Conservation (phyloP, 345 rosid genomes). For the Schrenkiella parvula region DNA sequence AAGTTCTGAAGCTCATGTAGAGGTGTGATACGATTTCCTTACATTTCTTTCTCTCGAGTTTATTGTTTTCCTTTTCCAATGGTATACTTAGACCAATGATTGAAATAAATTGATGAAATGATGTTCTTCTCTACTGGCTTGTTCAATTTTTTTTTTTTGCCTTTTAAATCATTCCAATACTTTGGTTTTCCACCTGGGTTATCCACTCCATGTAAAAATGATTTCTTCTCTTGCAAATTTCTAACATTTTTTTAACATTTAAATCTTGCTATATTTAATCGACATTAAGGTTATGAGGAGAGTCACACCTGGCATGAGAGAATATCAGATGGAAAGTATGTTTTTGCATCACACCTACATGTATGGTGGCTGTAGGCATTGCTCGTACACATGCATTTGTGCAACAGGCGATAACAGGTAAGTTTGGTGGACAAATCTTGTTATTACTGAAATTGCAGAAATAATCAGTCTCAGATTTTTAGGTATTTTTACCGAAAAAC, state of each 20-base stretch:
- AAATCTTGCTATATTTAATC: neutral
- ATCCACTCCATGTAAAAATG: neutral
- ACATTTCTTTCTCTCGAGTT: neutral
- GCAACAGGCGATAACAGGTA: conserved; percentile 95
- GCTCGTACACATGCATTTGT: conserved; percentile 92
- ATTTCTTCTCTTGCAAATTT: neutral
- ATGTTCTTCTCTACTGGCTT: neutral
- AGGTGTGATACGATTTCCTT: conserved; percentile 43
- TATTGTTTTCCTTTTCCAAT: neutral
- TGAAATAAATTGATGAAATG: neutral
- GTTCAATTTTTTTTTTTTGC: no score
- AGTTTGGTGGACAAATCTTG: conserved; percentile 8
- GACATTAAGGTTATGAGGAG: conserved; percentile 73
- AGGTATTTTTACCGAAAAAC: neutral
- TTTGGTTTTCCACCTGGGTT: neutral
- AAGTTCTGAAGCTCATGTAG: conserved; percentile 94
- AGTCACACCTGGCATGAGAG: conserved; percentile 59
- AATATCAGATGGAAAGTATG: conserved; percentile 92
- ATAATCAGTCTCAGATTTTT: neutral
- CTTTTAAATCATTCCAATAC: neutral
- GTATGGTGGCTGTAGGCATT: conserved; percentile 95
- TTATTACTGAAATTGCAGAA: neutral
- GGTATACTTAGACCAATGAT: neutral
- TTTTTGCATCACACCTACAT: conserved; percentile 90
- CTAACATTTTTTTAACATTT: neutral